phyloP scores from a whole-genome alignment of 176 grass and related monocot genomes.

The Phyllostachys edulis region DNA sequence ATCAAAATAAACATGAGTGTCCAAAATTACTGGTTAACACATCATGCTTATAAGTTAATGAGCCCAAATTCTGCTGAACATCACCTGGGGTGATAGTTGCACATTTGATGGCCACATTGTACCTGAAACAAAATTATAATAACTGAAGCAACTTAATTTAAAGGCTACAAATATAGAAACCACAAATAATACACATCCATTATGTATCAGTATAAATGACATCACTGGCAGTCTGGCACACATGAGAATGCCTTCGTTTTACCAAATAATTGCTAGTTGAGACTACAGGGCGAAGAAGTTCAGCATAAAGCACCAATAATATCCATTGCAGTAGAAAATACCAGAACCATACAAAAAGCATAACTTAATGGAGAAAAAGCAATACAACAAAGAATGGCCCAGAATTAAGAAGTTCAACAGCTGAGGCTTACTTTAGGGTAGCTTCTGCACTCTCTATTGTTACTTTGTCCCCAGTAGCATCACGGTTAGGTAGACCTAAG shows the following conservation, averaged over 20 bases:
- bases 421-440: conserved; percentile 62
- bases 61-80: not conserved
- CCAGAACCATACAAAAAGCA: not conserved
- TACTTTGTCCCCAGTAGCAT: conserved; percentile 66
- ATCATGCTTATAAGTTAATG: not conserved
- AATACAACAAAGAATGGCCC: not conserved
- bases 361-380: not conserved
- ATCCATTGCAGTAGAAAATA: not conserved
- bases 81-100: conserved; percentile 84
- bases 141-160: not conserved
- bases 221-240: not conserved
- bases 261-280: not conserved
- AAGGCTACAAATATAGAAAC: not conserved
- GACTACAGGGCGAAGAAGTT: not conserved
- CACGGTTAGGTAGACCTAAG: conserved; percentile 73
- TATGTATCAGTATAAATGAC: conserved; percentile 1
- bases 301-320: conserved; percentile 2
- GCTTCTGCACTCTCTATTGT: conserved; percentile 80
- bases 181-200: not conserved
- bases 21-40: not conserved
- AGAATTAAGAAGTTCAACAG: not conserved
- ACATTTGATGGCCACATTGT: conserved; percentile 81
- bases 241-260: not conserved
- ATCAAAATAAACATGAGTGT: not conserved
- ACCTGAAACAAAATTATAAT: conserved; percentile 49